Evolutionary conservation across 345 rosid genomes (phyloP), one percentile per base, ranked within the genome.

Genomic region (Lumnitzera littorea): DNA sequence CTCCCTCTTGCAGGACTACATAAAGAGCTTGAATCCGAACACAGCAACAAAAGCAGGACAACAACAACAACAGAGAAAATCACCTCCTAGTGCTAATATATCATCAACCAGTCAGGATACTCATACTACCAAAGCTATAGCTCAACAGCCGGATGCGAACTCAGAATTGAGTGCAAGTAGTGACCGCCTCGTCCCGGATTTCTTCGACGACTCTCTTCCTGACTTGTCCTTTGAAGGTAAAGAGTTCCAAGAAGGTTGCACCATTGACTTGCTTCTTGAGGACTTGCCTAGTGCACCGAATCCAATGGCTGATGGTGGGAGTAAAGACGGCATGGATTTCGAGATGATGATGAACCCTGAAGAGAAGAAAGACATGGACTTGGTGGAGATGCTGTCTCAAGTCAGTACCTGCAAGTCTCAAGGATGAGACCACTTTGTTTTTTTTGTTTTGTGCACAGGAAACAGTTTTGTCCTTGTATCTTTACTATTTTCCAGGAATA

Each of bases 1-100:
- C 48, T 74, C 97, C 12, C 78, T 91, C 48, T 77, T 95, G 62
- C 99, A 95, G 58, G 99, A 91, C 24, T 95, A 95, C 70, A 95
- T 95, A 70, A 88, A 83, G 80, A 81, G 84, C 84, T 72, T 94
- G 74, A 85, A 88, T 76, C 72, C 83, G 14, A 82, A 56, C 53
- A 53, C 66, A 20, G 49, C 24, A 46, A 66, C 54, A 16, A 66
- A 55, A 15, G 51, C 70, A 16, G 58, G 67, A 23, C 74, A 63
- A 52, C 74, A 63, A 52, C 57, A 53, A 52, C 55, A 53, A 48
- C 70, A 71, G 55, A 65, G 50, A 50, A 72, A 70, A 67, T 17
- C 68, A 54, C 48, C 73, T 54, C 61, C 74, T 20, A 15, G 1
- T 43, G 48, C 5, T 47, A 48, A 5, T 13, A 25, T 31, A 16